Evolutionary conservation across 2,329 filamentous ascomycete species (phyloP), one percentile per base, ranked within the genome.

Genomic region (Cyclaneusma minus): DNA sequence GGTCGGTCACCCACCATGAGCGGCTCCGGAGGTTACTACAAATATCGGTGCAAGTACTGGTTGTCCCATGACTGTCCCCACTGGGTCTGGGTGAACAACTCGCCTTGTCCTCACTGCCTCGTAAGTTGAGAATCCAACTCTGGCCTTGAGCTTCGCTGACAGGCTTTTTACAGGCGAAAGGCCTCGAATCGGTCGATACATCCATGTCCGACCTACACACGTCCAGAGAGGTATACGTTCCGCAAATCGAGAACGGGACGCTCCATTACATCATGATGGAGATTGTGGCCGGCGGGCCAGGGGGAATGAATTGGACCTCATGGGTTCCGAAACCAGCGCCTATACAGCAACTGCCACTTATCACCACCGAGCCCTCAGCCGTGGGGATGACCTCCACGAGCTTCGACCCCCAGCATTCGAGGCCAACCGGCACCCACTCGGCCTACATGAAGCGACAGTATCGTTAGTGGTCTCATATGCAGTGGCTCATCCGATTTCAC

Each of bases 31-130:
- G 44, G 43, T 16, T 45, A 45, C 33, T 64, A 63, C 41, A 64
- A 58, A 48, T 66, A 62, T 43, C 54, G 58, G 21, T 67, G 62
- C 55, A 66, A 63, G 45, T 61, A 64, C 49, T 64, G 60, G 37
- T 55, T 55, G 30, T 54, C 57, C 16, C 51, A 62, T 39, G 56
- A 64, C 35, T 65, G 62, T 36, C 52, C 49, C 4, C 59, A 66
- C 36, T 67, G 62, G 62, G 62, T 66, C 7, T 64, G 60, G 46
- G 54, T 65, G 11, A 60, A 63, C 28, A 56, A 60, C 28, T 50
- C 56, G 18, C 49, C 59, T 7, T 67, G 62, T 42, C 49, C 59
- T 28, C 49, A 46, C 34, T 67, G 62, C 41, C 48, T 60, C 34
- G 62, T 65, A 48, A 48, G 60, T 48, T 18, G 19, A 22, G 10